Conservation (phyloP, 371 early-diverging fungal genomes). For the Lichtheimia corymbifera region DNA sequence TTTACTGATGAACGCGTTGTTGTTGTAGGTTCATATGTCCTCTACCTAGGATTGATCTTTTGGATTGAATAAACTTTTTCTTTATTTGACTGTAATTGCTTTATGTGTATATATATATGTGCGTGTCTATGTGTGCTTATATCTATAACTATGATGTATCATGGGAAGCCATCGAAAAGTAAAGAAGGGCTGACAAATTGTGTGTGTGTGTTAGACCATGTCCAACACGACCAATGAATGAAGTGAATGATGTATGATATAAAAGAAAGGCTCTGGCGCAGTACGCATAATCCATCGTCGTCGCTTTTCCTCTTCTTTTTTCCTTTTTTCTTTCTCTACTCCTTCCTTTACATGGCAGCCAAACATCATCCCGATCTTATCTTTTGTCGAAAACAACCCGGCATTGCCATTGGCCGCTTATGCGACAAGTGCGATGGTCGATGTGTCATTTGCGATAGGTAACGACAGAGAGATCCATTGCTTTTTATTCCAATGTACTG, state of each 20-base stretch:
- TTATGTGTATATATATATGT: no score
- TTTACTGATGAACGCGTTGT: neutral
- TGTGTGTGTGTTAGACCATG: neutral
- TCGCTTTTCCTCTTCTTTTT: neutral
- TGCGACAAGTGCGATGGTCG: slow-evolving; percentile 95
- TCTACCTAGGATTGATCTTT: no score
- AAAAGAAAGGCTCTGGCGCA: no score
- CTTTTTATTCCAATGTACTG: neutral
- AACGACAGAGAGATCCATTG: slow-evolving; percentile 13
- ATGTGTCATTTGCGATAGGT: slow-evolving; percentile 96
- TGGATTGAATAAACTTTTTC: no score
- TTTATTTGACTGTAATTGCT: no score
- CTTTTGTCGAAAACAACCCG: slow-evolving; percentile 94
- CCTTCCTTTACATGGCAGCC: slow-evolving; percentile 57
- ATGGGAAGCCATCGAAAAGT: neutral
- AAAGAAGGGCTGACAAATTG: neutral
- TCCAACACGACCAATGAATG: no score
- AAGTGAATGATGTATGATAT: no score
- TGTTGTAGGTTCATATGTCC: no score
- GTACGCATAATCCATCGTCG: neutral
- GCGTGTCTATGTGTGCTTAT: no score
- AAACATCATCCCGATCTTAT: slow-evolving; percentile 94
- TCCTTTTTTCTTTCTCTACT: neutral
- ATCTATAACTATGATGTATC: no score
- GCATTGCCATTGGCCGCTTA: slow-evolving; percentile 94